phyloP scores from a whole-genome alignment of 331 rosid species.

The Dryas integrifolia region DNA sequence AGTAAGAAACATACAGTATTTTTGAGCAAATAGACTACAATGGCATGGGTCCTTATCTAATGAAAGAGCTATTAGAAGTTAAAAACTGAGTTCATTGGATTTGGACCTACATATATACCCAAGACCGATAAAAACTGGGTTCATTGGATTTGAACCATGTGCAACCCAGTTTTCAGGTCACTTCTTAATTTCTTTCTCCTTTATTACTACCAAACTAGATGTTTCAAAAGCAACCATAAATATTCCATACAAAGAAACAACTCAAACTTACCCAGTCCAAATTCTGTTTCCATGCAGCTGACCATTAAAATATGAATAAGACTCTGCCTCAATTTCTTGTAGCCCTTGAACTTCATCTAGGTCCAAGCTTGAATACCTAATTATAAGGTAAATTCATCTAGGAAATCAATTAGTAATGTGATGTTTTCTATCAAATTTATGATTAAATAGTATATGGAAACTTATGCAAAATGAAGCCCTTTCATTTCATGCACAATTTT shows the following conservation, averaged over 20 bases:
- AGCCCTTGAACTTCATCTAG: conserved; percentile 71
- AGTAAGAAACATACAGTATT: conserved; percentile 20
- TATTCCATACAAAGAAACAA: conserved; percentile 10
- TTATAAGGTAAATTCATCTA: conserved; percentile 27
- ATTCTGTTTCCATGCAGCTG: conserved; percentile 75
- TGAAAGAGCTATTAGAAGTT: background rate
- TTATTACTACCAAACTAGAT: background rate
- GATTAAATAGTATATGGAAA: background rate
- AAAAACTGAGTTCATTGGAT: background rate
- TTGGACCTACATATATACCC: background rate
- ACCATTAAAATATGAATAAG: conserved; percentile 77
- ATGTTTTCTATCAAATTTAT: conserved; percentile 1
- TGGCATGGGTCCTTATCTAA: background rate
- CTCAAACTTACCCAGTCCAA: conserved; percentile 75
- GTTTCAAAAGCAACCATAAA: background rate
- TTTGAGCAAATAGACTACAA: background rate
- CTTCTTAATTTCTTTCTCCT: background rate
- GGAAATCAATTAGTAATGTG: conserved; percentile 24
- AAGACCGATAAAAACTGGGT: background rate
- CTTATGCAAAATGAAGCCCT: background rate
- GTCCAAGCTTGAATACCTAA: conserved; percentile 61
- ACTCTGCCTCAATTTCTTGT: conserved; percentile 50
- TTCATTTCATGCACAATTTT: background rate
- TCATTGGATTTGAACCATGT: background rate
- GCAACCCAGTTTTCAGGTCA: background rate